Evolutionary conservation across 2,329 filamentous ascomycete genomes (phyloP), one percentile per base, ranked within the genome.

Genomic region (Penicillium sp.): DNA sequence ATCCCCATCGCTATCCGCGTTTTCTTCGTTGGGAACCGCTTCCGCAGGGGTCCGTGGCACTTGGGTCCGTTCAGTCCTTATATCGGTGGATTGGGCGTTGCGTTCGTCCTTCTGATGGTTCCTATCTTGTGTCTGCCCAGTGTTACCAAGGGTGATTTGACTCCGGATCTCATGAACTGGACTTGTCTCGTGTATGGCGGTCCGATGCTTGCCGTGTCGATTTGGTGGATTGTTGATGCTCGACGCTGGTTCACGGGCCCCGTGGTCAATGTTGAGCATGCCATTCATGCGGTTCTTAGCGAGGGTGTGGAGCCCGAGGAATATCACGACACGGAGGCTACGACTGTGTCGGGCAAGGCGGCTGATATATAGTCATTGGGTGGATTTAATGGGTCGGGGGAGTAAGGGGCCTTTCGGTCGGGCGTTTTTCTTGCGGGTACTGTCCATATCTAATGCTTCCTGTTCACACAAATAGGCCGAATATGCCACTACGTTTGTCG

Each of bases 211-310:
- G 64, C 77, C 3, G 75, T 83, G 4, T 70, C 77, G 2, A 68
- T 85, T 13, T 88, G 84, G 83, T 89, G 84, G 76, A 71, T 81
- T 36, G 70, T 88, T 4, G 79, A 80, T 58, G 85, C 85, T 9
- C 76, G 76, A 44, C 85, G 81, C 62, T 88, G 85, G 85, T 89
- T 88, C 69, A 85, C 82, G 62, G 86, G 86, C 0, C 85, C 86
- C 0, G 86, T 83, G 72, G 81, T 88, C 54, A 88, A 88, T 61
- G 73, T 88, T 24, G 79, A 83, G 58, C 81, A 84, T 68, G 64
- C 64, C 10, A 65, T 71, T 42, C 65, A 70, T 50, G 48, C 56
- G 16, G 47, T 63, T 45, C 48, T 66, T 11, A 60, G 60, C 54
- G 63, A 66, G 44, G 63, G 61, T 7, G 47, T 62, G 20, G 58